These are phyloP conservation scores for Colletotrichum sansevieriae DNA, from an alignment of 2,329 filamentous ascomycete genomes.

Conservation along the genomic window DNA sequence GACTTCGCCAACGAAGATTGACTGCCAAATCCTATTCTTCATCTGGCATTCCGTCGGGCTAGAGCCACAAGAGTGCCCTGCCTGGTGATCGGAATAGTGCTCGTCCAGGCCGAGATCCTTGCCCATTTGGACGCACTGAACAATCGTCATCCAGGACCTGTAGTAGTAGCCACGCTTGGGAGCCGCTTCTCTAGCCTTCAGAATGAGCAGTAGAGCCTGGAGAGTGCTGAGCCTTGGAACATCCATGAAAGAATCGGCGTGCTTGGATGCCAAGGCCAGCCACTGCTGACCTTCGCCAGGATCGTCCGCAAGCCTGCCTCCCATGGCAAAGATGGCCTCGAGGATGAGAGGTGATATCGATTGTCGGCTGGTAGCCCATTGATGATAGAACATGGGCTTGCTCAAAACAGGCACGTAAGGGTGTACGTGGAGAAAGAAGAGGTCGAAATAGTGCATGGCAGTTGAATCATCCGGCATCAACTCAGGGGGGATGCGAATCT, in stretches of 20 bases:
- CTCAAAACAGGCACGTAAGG: slow-evolving; percentile 93
- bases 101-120: slow-evolving; percentile 92
- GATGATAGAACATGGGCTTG: slow-evolving; percentile 84
- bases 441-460: slow-evolving; percentile 85
- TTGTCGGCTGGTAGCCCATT: slow-evolving; percentile 87
- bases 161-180: slow-evolving; percentile 97
- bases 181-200: slow-evolving; percentile 92
- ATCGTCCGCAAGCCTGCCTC: slow-evolving; percentile 85
- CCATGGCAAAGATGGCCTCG: slow-evolving; percentile 92
- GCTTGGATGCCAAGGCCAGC: slow-evolving; percentile 89
- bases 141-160: slow-evolving; percentile 95
- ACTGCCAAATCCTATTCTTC: slow-evolving; percentile 91
- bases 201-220: slow-evolving; percentile 86
- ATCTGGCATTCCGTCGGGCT: slow-evolving; percentile 81
- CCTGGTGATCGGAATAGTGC: slow-evolving; percentile 83
- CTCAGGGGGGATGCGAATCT: slow-evolving; percentile 89
- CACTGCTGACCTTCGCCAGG: slow-evolving; percentile 89
- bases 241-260: slow-evolving; percentile 94
- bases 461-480: slow-evolving; percentile 92
- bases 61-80: slow-evolving; percentile 77
- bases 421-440: slow-evolving; percentile 92
- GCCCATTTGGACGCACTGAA: slow-evolving; percentile 92
- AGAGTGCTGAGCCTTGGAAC: slow-evolving; percentile 90
- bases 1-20: slow-evolving; percentile 85
- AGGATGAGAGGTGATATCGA: slow-evolving; percentile 90